Evolutionary conservation across 2,329 filamentous ascomycete species (phyloP), one percentile per base, ranked within the genome.

Genomic region (Chrysoporthe puriensis): DNA sequence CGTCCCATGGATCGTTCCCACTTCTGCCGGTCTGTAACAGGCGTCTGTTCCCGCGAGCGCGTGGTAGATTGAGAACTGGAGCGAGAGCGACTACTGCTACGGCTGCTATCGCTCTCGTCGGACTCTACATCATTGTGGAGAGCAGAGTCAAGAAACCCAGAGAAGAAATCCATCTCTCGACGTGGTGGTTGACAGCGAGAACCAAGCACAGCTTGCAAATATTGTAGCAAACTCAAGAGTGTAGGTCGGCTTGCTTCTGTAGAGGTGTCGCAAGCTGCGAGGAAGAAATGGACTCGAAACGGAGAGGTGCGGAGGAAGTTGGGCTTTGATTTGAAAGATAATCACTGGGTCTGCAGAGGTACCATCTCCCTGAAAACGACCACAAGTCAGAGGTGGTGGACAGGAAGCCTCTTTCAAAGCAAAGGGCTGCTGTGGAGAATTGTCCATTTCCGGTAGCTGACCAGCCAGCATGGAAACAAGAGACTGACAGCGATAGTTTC

Each of bases 1-100:
- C 66, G 66, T 4, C 32, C 44, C 63, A 54, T 66, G 18, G 66
- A 68, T 52, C 36, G n/a, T 13, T 21, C n/a, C 63, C 63, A 66
- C 34, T 66, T 68, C 3, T 54, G 57, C 3, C 32, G 32, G 18
- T 68, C 66, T 4, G 52, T 57, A 8, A 26, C 11, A 14, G 26
- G 16, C 16, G 5, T 18, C 46, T 34, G 21, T 26, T 3, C 44
- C 18, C 54, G 8, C 7, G n/a, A n/a, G 16, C 46, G 5, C 4
- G 26, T 34, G 9, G 4, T 40, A 40, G 48, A 14, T 18, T 13
- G 13, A 14, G 21, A 14, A 6, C 46, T 16, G 8, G 14, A 5
- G 61, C 32, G 46, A 9, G 3, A 14, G 34, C 14, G 18, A 14
- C 16, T 21, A 32, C 54, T 14, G 48, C 43, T 1, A 26, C 43